Evolutionary conservation across 2,329 filamentous ascomycete genomes (phyloP), one percentile per base, ranked within the genome.

Genomic region (Phialemoniopsis sp.): DNA sequence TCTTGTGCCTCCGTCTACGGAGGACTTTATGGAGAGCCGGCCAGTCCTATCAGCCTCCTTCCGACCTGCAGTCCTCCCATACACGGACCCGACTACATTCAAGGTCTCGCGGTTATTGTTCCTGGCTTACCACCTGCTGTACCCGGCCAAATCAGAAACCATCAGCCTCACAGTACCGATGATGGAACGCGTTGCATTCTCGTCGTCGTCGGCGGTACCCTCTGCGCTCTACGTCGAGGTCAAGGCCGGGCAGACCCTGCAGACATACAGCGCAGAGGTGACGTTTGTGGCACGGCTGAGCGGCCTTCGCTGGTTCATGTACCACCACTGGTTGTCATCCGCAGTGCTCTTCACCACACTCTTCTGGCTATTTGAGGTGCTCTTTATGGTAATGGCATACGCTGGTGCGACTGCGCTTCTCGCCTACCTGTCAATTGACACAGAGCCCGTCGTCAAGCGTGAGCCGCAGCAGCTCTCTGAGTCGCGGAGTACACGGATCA

Each of bases 241-340:
- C 2, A 79, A 89, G 48, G 82, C 81, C 15, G 75, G 76, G 5
- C 73, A 80, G 48, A 68, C 68, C 4, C 72, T 96, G 53, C 87
- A 95, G 58, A 78, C 95, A 6, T 96, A 96, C 58, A 67, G 68
- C 15, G 82, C 78, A 4, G 66, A 64, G 13, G 72, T 95, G 28
- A 75, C 73, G 3, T 79, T 97, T 46, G 80, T 76, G 19, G 90
- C 91, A 5, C 76, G 80, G 38, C 80, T 96, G 47, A 73, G 76
- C 10, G 91, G 91, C 0, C 59, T 96, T 44, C 70, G 85, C 36
- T 93, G 86, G 80, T 53, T 90, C 40, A 95, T 98, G 87, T 93
- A 93, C 53, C 82, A 88, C 45, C 84, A 91, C 64, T 80, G 85
- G 12, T 54, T 93, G 29, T 59, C 80, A 2, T 81, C 81, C 5